Conservation (phyloP, 768 basidiomycete species). For the Candolleomyces efflorescens region DNA sequence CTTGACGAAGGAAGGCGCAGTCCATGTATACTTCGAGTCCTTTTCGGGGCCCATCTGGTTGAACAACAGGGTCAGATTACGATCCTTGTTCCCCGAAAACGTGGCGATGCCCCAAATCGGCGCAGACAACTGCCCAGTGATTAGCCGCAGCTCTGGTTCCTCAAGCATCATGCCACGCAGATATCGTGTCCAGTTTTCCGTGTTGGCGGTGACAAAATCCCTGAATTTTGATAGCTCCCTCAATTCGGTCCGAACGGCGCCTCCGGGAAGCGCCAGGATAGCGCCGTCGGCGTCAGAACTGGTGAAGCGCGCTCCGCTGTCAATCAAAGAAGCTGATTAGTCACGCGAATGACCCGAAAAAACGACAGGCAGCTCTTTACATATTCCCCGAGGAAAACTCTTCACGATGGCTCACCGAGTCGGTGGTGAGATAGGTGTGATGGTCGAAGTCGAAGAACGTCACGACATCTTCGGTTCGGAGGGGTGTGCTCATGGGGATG, state of each 20-base stretch:
- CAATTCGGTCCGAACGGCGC: conserved; percentile 2
- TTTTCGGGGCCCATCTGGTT: not conserved
- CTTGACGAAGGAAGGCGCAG: not conserved
- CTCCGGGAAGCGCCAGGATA: conserved; percentile 2
- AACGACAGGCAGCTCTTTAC: conserved; percentile 1
- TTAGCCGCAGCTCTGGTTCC: conserved; percentile 1
- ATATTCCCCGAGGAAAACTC: not conserved
- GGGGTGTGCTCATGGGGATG: not conserved
- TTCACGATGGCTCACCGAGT: not conserved
- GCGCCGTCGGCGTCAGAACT: conserved; percentile 1
- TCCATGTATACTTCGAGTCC: not conserved
- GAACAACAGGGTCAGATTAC: not conserved
- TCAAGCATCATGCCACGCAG: not conserved
- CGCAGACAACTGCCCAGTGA: not conserved
- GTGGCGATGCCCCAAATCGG: conserved; percentile 7
- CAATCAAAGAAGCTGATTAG: conserved; percentile 1
- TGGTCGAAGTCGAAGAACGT: conserved; percentile 3
- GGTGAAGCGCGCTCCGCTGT: conserved; percentile 1
- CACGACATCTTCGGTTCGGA: not conserved
- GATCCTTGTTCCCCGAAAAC: not conserved
- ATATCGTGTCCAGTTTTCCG: conserved; percentile 1
- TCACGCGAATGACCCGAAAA: not conserved
- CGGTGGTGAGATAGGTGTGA: conserved; percentile 4
- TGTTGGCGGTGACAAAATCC: conserved; percentile 5
- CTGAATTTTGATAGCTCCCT: conserved; percentile 3